Percentiles rank a stretch among this genome's conserved stretches.
phyloP scores from a whole-genome alignment of 306 rosid genomes.

The Citrullus mucosospermus region DNA sequence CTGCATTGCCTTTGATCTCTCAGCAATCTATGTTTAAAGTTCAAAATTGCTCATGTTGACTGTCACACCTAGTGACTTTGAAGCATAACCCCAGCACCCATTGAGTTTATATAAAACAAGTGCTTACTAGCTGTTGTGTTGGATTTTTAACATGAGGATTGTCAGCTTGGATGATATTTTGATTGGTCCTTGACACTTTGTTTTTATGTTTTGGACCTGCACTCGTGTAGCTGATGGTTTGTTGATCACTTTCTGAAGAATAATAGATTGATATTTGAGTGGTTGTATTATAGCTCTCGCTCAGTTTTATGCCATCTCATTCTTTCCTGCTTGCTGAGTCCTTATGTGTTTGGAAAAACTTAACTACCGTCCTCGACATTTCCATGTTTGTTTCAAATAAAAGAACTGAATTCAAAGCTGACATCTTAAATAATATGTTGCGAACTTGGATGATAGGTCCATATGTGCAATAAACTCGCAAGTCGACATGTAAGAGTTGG shows the following conservation, averaged over 20 bases:
- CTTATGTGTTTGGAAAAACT: neutral
- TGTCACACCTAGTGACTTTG: neutral
- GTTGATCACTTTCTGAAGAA: neutral
- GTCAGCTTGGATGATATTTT: neutral
- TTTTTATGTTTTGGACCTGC: neutral
- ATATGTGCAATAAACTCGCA: conserved; percentile 71
- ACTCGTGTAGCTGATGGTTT: neutral
- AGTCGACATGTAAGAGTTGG: conserved; percentile 60
- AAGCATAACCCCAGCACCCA: neutral
- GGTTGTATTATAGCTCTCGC: neutral
- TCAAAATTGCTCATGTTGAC: neutral
- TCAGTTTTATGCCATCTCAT: neutral
- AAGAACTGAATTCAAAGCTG: neutral
- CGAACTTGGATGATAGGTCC: conserved; percentile 28
- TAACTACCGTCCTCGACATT: neutral
- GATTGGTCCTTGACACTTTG: neutral
- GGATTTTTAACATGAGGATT: neutral
- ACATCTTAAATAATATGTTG: neutral
- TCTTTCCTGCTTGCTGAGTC: neutral
- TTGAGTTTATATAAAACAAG: neutral
- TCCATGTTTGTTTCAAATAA: neutral
- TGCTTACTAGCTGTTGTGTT: neutral
- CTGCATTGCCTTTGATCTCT: neutral
- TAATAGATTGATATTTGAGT: neutral
- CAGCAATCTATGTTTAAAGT: neutral